These are phyloP conservation scores for Gyrodon lividus DNA, from an alignment of 768 basidiomycete genomes.

Conservation along the genomic window DNA sequence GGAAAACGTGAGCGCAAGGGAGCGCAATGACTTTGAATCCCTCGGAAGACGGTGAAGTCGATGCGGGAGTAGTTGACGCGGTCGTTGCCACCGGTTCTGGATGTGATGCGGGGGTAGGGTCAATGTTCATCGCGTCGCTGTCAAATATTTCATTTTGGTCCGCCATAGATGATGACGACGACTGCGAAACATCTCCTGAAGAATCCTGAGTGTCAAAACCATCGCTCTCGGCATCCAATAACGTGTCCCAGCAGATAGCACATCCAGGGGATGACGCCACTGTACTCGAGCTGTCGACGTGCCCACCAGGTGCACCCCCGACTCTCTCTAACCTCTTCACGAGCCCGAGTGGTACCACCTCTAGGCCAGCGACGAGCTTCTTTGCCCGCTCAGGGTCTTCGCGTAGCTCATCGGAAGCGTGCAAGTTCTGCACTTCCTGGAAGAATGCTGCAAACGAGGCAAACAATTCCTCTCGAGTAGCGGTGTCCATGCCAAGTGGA, in stretches of 20 bases:
- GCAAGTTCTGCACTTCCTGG: slow-evolving; percentile 23
- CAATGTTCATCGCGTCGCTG: slow-evolving; percentile 18
- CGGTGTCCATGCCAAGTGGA: slow-evolving; percentile 17
- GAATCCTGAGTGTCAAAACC: slow-evolving; percentile 19
- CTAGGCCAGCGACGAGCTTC: slow-evolving; percentile 59
- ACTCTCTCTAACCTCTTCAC: slow-evolving; percentile 61
- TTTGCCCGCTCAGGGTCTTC: slow-evolving; percentile 72
- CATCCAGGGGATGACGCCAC: slow-evolving; percentile 47
- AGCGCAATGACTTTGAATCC: slow-evolving; percentile 58
- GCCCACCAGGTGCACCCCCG: slow-evolving; percentile 36
- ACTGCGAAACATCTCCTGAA: slow-evolving; percentile 5
- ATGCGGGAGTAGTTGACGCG: slow-evolving; percentile 7
- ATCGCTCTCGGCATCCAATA: slow-evolving; percentile 49
- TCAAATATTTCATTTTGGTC: slow-evolving; percentile 5
- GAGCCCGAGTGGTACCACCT: slow-evolving; percentile 64
- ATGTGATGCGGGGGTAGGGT: slow-evolving; percentile 15
- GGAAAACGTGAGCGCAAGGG: slow-evolving; percentile 82
- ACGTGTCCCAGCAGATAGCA: slow-evolving; percentile 74
- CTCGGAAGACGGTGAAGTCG: slow-evolving; percentile 8
- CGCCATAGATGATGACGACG: neutral
- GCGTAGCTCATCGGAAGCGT: slow-evolving; percentile 33
- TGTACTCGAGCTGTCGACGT: slow-evolving; percentile 29
- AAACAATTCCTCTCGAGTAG: slow-evolving; percentile 22
- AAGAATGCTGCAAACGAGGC: slow-evolving; percentile 28
- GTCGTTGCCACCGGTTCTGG: slow-evolving; percentile 10